phyloP scores from a whole-genome alignment of 352 stramenopile genomes.

The Phytophthora europaea region DNA sequence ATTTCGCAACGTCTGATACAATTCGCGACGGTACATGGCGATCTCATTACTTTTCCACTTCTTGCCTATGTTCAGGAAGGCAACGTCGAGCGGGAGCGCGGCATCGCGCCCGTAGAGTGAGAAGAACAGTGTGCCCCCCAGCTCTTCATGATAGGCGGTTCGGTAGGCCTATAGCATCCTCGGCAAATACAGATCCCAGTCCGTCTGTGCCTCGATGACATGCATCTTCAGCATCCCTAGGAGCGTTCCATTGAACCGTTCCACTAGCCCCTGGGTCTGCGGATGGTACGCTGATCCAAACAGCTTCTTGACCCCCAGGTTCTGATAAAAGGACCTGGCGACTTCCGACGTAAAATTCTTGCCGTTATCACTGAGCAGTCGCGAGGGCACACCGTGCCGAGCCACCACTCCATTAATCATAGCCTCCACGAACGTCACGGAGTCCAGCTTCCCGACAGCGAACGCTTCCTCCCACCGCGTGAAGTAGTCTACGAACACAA shows the following conservation, averaged over 20 bases:
- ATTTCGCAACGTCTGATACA: too few relatives aligned
- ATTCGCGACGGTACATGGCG: background rate
- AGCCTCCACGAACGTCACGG: background rate
- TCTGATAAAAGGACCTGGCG: conserved; percentile 7
- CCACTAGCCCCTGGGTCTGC: background rate
- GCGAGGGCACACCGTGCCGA: background rate
- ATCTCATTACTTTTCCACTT: conserved; percentile 19
- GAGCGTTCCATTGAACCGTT: conserved; percentile 13
- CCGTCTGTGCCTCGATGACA: too few relatives aligned
- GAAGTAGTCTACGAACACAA: too few relatives aligned
- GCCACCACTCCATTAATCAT: conserved; percentile 1
- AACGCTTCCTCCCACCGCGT: too few relatives aligned
- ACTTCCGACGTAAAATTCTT: conserved; percentile 4
- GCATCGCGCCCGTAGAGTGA: conserved; percentile 5
- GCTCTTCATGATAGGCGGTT: conserved; percentile 8
- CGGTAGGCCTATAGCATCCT: too few relatives aligned
- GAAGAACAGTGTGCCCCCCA: conserved; percentile 16
- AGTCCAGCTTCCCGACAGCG: background rate
- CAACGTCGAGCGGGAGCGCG: conserved; percentile 4
- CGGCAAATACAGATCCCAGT: too few relatives aligned
- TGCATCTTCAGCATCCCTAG: background rate
- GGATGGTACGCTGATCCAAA: background rate
- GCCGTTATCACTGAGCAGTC: conserved; percentile 3
- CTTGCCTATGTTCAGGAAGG: conserved; percentile 12
- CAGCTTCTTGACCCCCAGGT: conserved; percentile 1